phyloP scores from a whole-genome alignment of 495 filamentous ascomycete species.

The Hypoxylon subgilvum region DNA sequence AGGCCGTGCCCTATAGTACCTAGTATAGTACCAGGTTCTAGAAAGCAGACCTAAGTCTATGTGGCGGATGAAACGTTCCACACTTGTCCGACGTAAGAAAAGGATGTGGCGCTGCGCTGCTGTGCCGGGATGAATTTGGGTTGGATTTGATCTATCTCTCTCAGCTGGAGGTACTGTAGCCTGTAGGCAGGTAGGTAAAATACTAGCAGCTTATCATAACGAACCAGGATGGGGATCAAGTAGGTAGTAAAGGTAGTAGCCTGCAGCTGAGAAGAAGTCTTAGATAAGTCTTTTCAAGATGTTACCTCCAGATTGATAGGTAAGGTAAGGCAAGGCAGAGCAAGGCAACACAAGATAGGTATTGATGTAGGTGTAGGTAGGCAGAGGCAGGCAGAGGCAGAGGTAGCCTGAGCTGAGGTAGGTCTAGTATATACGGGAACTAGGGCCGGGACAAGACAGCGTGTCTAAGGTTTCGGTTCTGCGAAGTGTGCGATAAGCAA shows the following conservation, averaged over 20 bases:
- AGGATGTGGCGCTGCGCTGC: constrained; percentile 33
- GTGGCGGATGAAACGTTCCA: constrained; percentile 38
- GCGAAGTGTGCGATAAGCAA: constrained; percentile 30
- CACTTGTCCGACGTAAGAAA: constrained; percentile 26
- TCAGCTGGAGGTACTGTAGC: constrained; percentile 19
- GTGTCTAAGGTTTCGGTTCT: no score
- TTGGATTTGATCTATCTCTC: constrained; percentile 14
- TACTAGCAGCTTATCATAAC: constrained; percentile 1
- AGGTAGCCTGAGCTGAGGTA: no score
- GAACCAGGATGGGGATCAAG: constrained; percentile 17
- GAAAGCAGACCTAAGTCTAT: constrained; percentile 21
- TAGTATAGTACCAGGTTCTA: no score
- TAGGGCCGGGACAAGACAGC: constrained; percentile 12
- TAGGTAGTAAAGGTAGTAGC: no score
- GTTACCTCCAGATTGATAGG: no score
- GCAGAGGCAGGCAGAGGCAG: no score
- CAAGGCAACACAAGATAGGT: no score
- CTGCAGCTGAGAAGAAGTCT: constrained; percentile 5
- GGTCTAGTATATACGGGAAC: constrained; percentile 19
- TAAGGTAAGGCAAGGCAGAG: no score
- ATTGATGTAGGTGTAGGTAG: no score
- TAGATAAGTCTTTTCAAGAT: constrained; percentile 21
- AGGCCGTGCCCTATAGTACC: constrained; percentile 21
- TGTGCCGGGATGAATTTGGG: constrained; percentile 10
- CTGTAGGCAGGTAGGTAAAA: no score